Evolutionary conservation across 2,329 filamentous ascomycete species (phyloP), one percentile per base, ranked within the genome.

Genomic region (Phialophora chinensis): DNA sequence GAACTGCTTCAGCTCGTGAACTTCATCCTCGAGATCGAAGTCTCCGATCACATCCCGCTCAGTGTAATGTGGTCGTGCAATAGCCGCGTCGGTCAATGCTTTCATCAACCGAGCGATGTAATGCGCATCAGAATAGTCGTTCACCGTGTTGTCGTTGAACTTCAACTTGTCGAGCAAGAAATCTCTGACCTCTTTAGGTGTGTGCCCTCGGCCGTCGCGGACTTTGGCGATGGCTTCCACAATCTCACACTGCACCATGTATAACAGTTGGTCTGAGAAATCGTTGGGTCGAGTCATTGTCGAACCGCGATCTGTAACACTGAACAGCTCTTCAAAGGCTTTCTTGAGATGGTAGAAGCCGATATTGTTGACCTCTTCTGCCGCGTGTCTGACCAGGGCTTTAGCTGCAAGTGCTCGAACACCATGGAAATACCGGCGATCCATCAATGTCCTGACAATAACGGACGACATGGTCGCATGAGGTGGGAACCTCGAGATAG

Each of bases 141-240:
- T 99, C 67, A 91, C 90, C 2, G 91, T 89, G 75, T 99, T 99
- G 79, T 99, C 93, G 75, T 99, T 99, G 80, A 93, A 94, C 57
- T 91, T 90, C 38, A 99, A 83, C 75, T 96, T 91, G 72, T 97
- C 93, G 25, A 96, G 86, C 56, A 99, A 86, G 77, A 97, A 96
- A 47, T 87, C 86, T 65, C 93, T 91, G 4, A 92, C 92, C 60
- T 89, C 84, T 74, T 90, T 83, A 0, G 94, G 93, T 62, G 93
- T 93, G 73, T 88, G 90, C 44, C 92, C 91, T 62, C 89, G 85
- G 47, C 83, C 82, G 73, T 94, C 90, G 59, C 92, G 88, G 56
- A 98, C 87, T 69, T 87, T 86, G 2, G 93, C 87, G 70, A 99
- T 90, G 6, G 93, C 91, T 70, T 87, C 86, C 0, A 93, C 89